Conservation (phyloP, 345 rosid genomes). For the Aethionema arabicum region DNA sequence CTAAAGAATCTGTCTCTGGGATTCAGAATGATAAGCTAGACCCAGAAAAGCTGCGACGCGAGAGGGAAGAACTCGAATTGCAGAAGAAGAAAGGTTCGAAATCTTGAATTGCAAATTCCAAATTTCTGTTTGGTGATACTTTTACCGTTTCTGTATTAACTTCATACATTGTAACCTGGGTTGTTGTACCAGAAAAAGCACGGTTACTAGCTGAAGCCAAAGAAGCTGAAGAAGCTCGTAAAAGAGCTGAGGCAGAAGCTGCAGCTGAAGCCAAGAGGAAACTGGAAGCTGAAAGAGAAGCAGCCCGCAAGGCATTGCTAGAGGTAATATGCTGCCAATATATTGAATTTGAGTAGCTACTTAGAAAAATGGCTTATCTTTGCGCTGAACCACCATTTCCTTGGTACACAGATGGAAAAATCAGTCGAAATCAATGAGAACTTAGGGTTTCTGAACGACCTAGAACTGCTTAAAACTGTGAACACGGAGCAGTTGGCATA, state of each 20-base stretch:
- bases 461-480: conserved; percentile 65
- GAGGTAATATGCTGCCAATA: conserved; percentile 42
- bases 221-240: conserved; percentile 82
- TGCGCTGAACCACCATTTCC: no score
- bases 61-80: conserved; percentile 79
- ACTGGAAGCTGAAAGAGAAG: conserved; percentile 80
- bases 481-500: conserved; percentile 47
- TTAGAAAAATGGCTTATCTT: neutral
- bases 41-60: conserved; percentile 66
- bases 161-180: neutral
- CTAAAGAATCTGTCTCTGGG: conserved; percentile 19
- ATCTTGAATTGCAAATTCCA: conserved; percentile 1
- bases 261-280: conserved; percentile 66
- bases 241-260: conserved; percentile 70
- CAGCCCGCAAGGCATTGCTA: conserved; percentile 73
- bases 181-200: conserved; percentile 58
- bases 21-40: conserved; percentile 61
- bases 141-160: neutral
- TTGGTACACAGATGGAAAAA: conserved; percentile 73
- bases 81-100: conserved; percentile 67
- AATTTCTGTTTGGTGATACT: conserved; percentile 5
- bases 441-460: conserved; percentile 64
- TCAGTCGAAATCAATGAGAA: conserved; percentile 81
- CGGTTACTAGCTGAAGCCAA: conserved; percentile 77
- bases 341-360: neutral